Conservation (phyloP, 345 rosid genomes). For the Tarenaya hassleriana region DNA sequence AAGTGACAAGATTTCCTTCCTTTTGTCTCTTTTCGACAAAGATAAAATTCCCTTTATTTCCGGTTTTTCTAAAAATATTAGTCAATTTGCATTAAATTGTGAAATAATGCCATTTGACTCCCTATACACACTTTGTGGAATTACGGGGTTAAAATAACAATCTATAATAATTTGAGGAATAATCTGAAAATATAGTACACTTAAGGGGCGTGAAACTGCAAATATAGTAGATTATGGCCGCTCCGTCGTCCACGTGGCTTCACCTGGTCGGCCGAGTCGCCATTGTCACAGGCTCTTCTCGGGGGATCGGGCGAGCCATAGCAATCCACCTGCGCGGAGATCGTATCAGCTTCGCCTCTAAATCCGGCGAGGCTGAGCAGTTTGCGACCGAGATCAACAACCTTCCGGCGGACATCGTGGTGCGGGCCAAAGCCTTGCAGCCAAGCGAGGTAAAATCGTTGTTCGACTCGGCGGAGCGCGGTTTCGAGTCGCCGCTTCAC, state of each 20-base stretch:
- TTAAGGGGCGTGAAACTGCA: too few relatives aligned
- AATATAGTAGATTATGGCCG: too few relatives aligned
- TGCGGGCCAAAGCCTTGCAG: conserved; percentile 51
- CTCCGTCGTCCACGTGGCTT: conserved; percentile 13
- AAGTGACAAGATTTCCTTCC: too few relatives aligned
- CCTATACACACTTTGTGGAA: too few relatives aligned
- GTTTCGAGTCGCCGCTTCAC: conserved; percentile 41
- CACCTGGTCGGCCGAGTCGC: conserved; percentile 54
- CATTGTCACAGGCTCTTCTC: conserved; percentile 58
- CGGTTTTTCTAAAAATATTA: too few relatives aligned
- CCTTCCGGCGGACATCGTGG: conserved; percentile 29
- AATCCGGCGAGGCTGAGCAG: conserved; percentile 44
- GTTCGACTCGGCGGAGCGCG: conserved; percentile 48
- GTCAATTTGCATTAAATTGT: too few relatives aligned
- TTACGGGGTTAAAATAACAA: too few relatives aligned
- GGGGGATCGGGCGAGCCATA: conserved; percentile 63
- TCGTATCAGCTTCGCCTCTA: conserved; percentile 50
- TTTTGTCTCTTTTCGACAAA: too few relatives aligned
- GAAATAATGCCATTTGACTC: too few relatives aligned
- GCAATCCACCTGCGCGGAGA: conserved; percentile 54
- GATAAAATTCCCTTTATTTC: too few relatives aligned
- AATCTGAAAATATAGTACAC: too few relatives aligned
- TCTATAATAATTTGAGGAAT: too few relatives aligned
- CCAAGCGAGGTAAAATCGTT: conserved; percentile 52
- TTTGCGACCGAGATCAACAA: conserved; percentile 42